Percentiles rank a stretch among this genome's conserved stretches.
These are phyloP conservation scores for Colletotrichum sp. DNA, from an alignment of 2,329 filamentous ascomycete genomes.

Conservation along the genomic window DNA sequence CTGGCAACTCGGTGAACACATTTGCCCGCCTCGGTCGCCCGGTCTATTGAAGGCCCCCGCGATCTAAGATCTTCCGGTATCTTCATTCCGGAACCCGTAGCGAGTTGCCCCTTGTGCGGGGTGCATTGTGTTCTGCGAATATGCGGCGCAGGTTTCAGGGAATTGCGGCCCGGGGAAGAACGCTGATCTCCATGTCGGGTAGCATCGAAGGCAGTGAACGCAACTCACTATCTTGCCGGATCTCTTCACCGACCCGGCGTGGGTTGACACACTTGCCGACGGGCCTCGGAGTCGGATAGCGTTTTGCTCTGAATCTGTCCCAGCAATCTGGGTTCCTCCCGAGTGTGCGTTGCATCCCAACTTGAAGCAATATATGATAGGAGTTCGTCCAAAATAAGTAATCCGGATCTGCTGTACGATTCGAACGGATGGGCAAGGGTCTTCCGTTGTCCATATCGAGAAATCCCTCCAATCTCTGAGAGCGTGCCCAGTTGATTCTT, in stretches of 20 bases:
- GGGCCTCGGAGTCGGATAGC: neutral
- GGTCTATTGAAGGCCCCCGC: neutral
- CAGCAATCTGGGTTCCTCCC: neutral
- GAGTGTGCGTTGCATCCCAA: neutral
- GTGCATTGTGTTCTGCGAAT: neutral
- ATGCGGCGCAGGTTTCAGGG: neutral
- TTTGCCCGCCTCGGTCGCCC: neutral
- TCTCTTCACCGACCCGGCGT: neutral
- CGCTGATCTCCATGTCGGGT: neutral
- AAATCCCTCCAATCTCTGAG: neutral
- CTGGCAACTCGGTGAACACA: neutral
- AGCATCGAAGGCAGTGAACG: neutral
- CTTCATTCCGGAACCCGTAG: neutral
- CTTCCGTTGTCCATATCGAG: neutral
- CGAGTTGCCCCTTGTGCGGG: neutral
- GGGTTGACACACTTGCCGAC: neutral
- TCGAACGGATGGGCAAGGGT: neutral
- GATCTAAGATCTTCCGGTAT: conserved; percentile 1
- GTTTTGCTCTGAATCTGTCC: neutral
- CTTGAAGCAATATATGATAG: neutral
- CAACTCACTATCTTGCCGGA: neutral
- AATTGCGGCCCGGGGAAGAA: neutral
- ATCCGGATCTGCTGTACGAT: neutral
- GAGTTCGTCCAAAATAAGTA: neutral
- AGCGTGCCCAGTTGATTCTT: neutral